Percentiles rank a stretch among this genome's conserved stretches.
phyloP scores from a whole-genome alignment of 345 rosid genomes.

The Lumnitzera racemosa region DNA sequence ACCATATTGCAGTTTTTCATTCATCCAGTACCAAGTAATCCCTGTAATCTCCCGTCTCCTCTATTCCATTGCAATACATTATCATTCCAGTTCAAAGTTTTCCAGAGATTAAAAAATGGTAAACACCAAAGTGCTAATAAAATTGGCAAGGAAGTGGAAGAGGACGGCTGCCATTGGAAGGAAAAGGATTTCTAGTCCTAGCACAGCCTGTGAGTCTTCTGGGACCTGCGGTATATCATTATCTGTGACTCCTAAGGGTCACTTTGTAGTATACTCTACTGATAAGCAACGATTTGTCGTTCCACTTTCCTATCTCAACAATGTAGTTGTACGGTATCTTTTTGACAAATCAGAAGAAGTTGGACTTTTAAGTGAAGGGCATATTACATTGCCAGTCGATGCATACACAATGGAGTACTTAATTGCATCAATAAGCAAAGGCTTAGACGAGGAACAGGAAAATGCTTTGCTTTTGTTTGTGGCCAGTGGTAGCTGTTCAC shows the following conservation, averaged over 20 bases:
- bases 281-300: slow-evolving; percentile 6
- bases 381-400: slow-evolving; percentile 32
- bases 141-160: too few species aligned
- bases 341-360: slow-evolving; percentile 12
- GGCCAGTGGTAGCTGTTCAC: background rate
- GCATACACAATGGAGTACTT: slow-evolving; percentile 16
- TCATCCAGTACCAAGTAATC: too few species aligned
- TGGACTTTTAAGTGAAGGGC: slow-evolving; percentile 13
- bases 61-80: too few species aligned
- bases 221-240: too few species aligned
- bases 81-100: too few species aligned
- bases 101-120: too few species aligned
- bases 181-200: too few species aligned
- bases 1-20: too few species aligned
- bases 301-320: slow-evolving; percentile 14
- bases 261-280: slow-evolving; percentile 11
- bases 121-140: too few species aligned
- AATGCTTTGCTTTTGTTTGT: slow-evolving; percentile 13
- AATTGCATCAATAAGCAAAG: slow-evolving; percentile 9
- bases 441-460: slow-evolving; percentile 21
- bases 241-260: background rate
- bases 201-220: too few species aligned
- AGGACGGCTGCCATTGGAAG: too few species aligned
- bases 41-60: too few species aligned
- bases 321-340: slow-evolving; percentile 2